Conservation (phyloP, 2,329 filamentous ascomycete species). For the Diplodia seriata region DNA sequence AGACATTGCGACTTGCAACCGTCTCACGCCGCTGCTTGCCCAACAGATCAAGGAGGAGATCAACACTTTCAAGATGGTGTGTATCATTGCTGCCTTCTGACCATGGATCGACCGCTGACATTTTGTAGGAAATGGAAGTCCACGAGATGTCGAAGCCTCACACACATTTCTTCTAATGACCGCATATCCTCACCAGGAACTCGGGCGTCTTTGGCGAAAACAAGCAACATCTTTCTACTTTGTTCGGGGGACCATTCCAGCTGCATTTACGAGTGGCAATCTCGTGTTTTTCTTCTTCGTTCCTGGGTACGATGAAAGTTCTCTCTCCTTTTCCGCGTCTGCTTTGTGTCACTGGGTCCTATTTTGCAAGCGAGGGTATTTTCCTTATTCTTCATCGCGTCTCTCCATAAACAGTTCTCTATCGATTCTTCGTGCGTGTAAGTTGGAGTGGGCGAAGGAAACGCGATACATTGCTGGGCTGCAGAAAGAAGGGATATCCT, state of each 20-base stretch:
- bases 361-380: constrained; percentile 31
- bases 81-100: not conserved
- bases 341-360: constrained; percentile 28
- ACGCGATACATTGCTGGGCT: constrained; percentile 17
- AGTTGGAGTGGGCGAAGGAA: constrained; percentile 31
- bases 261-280: constrained; percentile 51
- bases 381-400: constrained; percentile 22
- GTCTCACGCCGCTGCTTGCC: constrained; percentile 92
- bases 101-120: constrained; percentile 48
- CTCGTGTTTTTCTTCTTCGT: constrained; percentile 45
- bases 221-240: constrained; percentile 34
- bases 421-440: constrained; percentile 30
- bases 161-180: constrained; percentile 96
- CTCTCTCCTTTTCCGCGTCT: constrained; percentile 16
- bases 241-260: constrained; percentile 43
- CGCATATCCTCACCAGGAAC: constrained; percentile 50
- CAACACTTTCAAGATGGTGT: constrained; percentile 98
- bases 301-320: constrained; percentile 48
- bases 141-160: constrained; percentile 99
- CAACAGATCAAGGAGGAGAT: constrained; percentile 99
- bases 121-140: constrained; percentile 94
- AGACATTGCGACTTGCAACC: constrained; percentile 97
- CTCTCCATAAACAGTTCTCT: constrained; percentile 29
- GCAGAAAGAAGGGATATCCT: constrained; percentile 15
- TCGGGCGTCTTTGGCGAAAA: constrained; percentile 51